A percentile compares a stretch with the other conserved stretches of the same genome.
Evolutionary conservation across 192 early-diverging fungal species (phyloP).

Genomic region (Ambispora gerdemannii): DNA sequence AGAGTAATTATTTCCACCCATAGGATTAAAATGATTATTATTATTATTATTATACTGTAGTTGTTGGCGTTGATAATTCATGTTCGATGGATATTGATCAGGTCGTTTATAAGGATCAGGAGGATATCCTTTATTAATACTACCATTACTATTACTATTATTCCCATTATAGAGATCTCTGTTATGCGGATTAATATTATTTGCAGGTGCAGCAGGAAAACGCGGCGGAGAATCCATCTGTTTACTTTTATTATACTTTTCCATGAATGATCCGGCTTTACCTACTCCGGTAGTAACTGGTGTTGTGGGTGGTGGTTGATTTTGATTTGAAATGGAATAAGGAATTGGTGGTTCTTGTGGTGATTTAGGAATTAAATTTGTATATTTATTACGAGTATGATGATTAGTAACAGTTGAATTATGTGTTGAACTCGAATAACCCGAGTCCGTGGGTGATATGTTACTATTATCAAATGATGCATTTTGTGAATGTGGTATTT

Average conservation of each 20-base stretch:
- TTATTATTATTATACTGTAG: too few species aligned
- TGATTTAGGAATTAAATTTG: neutral
- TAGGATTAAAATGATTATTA: too few species aligned
- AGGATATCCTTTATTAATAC: too few species aligned
- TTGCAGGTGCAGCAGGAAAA: neutral
- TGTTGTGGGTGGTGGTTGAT: neutral
- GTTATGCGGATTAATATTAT: neutral
- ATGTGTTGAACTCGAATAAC: conserved; percentile 20
- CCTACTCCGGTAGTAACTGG: neutral
- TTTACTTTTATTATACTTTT: neutral
- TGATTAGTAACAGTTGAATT: too few species aligned
- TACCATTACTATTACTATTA: too few species aligned
- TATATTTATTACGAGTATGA: neutral
- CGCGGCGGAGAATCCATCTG: neutral
- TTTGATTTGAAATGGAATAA: neutral
- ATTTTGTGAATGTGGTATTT: conserved; percentile 2
- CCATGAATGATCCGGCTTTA: neutral
- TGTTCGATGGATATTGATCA: too few species aligned
- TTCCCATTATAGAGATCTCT: neutral
- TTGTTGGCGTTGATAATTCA: too few species aligned
- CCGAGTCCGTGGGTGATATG: conserved; percentile 1
- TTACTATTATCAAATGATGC: too few species aligned
- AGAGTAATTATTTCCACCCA: too few species aligned
- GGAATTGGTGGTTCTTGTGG: neutral
- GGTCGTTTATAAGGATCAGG: too few species aligned